Base-by-base conservation (phyloP, 2,329 filamentous ascomycete genomes). In the Beauveria brongniartii region DNA sequence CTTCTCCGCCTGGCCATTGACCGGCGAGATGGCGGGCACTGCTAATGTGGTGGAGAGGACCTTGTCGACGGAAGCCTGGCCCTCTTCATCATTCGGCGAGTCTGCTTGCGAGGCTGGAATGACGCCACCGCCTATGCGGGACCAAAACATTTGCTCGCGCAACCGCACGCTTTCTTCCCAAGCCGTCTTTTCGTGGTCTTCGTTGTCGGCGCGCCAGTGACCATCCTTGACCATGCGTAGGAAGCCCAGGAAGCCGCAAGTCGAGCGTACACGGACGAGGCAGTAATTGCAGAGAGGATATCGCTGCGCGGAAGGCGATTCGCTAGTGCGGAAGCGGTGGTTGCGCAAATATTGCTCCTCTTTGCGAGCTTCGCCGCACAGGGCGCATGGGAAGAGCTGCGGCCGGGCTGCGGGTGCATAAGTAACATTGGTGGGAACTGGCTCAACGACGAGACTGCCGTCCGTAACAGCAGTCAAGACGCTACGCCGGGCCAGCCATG, bases 141-240 rank as follows among this genome's bases (percentile, higher is more conserved):
- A 86, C 94, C 94, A 99, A 72, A 99, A 99, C 89, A 99, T 96
- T 67, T 93, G 87, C 72, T 99, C 94, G 55, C 94, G 82, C 53
- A 97, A 75, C 34, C 89, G 85, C 12, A 97, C 89, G 61, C 91
- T 91, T 77, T 99, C 94, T 71, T 97, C 93, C 94, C 94, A 99
- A 0, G 92, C 91, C 30, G 86, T 84, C 69, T 89, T 91, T 74
- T 95, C 91, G 40, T 92, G 90, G 55, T 94, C 91, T 44, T 89
- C 84, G 61, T 89, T 90, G 52, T 92, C 90, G 14, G 89, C 87
- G 55, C 90, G 86, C 86, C 94, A 94, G 69, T 96, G 89, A 2
- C 94, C 94, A 67, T 97, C 93, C 66, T 93, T 91, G 62, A 97
- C 83, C 75, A 97, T 91, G 51, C 93, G 84, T 60, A 99, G 74